These are phyloP conservation scores for Rosa hybrid DNA, from an alignment of 331 rosid species.

Conservation along the genomic window DNA sequence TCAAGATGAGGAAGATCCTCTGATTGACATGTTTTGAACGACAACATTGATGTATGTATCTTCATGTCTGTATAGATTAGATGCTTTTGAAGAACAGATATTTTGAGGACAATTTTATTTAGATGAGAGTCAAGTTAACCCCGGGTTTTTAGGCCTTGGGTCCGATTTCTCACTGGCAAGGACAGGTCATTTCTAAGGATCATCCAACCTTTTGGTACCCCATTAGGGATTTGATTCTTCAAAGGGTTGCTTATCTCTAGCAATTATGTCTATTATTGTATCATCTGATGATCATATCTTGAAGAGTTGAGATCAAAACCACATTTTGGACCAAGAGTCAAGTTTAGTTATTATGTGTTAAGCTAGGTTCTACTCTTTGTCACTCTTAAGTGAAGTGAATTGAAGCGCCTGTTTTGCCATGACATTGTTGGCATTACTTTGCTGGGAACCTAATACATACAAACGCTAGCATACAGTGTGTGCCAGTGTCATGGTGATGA, in stretches of 20 bases:
- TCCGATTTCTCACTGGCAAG: background rate
- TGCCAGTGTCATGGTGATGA: background rate
- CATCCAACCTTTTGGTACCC: background rate
- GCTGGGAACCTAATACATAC: background rate
- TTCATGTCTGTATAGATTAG: background rate
- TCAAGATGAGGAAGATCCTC: constrained; percentile 45
- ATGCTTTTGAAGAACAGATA: background rate
- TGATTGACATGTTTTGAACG: constrained; percentile 41
- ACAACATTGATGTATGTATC: background rate
- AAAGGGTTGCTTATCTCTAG: background rate
- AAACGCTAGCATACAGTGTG: background rate
- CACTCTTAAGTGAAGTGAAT: background rate
- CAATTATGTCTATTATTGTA: background rate
- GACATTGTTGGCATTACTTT: background rate
- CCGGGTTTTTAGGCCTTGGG: background rate
- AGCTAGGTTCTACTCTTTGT: background rate
- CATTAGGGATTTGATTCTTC: background rate
- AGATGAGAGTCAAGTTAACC: background rate
- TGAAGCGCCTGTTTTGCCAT: background rate
- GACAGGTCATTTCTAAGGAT: background rate
- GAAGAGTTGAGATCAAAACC: background rate
- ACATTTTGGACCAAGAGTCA: background rate
- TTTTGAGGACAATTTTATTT: background rate
- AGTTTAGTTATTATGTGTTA: background rate
- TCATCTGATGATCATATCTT: background rate